phyloP scores from a whole-genome alignment of 2,329 filamentous ascomycete species.

The Ilyonectria robusta region DNA sequence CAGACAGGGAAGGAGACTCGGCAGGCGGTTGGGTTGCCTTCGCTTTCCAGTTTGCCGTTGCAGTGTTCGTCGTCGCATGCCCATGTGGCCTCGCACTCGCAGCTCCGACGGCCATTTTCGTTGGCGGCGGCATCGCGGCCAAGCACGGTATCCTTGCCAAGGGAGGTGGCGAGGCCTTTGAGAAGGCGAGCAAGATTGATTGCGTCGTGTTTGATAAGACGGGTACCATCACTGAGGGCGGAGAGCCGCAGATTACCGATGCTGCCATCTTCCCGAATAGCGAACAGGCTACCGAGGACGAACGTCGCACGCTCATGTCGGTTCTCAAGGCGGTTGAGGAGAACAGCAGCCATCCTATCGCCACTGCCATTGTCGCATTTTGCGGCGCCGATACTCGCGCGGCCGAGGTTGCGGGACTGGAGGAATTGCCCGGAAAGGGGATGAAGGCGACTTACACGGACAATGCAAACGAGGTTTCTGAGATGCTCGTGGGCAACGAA shows the following conservation, averaged over 20 bases:
- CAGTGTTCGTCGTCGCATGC: slow-evolving; percentile 89
- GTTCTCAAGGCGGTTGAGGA: slow-evolving; percentile 75
- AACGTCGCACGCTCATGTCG: slow-evolving; percentile 59
- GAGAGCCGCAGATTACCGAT: slow-evolving; percentile 78
- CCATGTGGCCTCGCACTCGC: slow-evolving; percentile 88
- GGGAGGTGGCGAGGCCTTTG: slow-evolving; percentile 88
- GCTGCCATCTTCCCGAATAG: slow-evolving; percentile 57
- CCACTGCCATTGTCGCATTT: slow-evolving; percentile 77
- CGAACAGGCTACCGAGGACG: slow-evolving; percentile 35
- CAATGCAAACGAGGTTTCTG: slow-evolving; percentile 51
- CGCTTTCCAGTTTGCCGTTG: slow-evolving; percentile 85
- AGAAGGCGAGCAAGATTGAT: slow-evolving; percentile 84
- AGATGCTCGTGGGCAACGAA: slow-evolving; percentile 81
- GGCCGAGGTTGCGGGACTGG: slow-evolving; percentile 59
- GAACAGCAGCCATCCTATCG: slow-evolving; percentile 82
- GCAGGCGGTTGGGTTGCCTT: slow-evolving; percentile 79
- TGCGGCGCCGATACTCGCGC: slow-evolving; percentile 61
- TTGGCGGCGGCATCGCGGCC: slow-evolving; percentile 84
- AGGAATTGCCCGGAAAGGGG: slow-evolving; percentile 81
- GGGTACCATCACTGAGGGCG: slow-evolving; percentile 82
- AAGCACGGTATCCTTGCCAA: slow-evolving; percentile 86
- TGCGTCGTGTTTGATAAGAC: slow-evolving; percentile 92
- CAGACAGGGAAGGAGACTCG: slow-evolving; percentile 68
- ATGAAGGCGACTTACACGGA: slow-evolving; percentile 70
- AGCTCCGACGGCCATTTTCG: slow-evolving; percentile 89